Evolutionary conservation across 768 basidiomycete species (phyloP).

Genomic region (Suillus ampliporus): DNA sequence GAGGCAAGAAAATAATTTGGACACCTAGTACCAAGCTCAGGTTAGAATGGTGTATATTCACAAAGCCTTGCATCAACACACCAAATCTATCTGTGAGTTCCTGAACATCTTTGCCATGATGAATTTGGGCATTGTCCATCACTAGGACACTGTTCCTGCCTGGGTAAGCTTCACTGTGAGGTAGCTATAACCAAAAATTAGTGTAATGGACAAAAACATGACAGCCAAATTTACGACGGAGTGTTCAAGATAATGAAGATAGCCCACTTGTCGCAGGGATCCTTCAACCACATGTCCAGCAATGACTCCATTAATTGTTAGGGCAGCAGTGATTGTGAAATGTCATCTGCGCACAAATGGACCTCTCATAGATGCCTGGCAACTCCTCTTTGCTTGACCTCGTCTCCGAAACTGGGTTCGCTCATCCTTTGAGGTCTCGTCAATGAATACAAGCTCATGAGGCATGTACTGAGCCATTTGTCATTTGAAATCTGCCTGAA

Average conservation of each 20-base stretch:
- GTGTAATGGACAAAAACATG: too few relatives aligned
- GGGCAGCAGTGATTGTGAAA: slow-evolving; percentile 29
- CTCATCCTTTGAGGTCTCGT: slow-evolving; percentile 42
- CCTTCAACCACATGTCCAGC: slow-evolving; percentile 36
- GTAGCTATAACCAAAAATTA: slow-evolving; percentile 4
- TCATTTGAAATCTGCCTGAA: slow-evolving; percentile 28
- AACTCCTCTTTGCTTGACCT: slow-evolving; percentile 31
- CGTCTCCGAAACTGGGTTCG: slow-evolving; percentile 22
- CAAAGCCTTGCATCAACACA: background rate
- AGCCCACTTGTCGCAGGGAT: slow-evolving; percentile 30
- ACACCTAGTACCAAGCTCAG: slow-evolving; percentile 7
- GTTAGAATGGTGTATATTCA: background rate
- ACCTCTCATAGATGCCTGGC: slow-evolving; percentile 27
- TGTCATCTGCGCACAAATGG: slow-evolving; percentile 36
- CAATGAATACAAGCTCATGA: slow-evolving; percentile 42
- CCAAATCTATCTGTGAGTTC: slow-evolving; percentile 21
- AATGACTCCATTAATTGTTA: slow-evolving; percentile 40
- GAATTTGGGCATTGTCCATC: slow-evolving; percentile 26
- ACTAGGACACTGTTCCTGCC: slow-evolving; percentile 24
- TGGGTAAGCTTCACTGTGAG: slow-evolving; percentile 19
- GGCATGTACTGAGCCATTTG: slow-evolving; percentile 36
- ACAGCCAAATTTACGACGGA: slow-evolving; percentile 23
- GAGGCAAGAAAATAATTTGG: slow-evolving; percentile 36
- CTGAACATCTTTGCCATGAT: slow-evolving; percentile 18
- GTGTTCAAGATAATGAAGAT: slow-evolving; percentile 31